These are phyloP conservation scores for Cyclostephanos invisitatus DNA, from an alignment of 108 stramenopile genomes.

Conservation along the genomic window DNA sequence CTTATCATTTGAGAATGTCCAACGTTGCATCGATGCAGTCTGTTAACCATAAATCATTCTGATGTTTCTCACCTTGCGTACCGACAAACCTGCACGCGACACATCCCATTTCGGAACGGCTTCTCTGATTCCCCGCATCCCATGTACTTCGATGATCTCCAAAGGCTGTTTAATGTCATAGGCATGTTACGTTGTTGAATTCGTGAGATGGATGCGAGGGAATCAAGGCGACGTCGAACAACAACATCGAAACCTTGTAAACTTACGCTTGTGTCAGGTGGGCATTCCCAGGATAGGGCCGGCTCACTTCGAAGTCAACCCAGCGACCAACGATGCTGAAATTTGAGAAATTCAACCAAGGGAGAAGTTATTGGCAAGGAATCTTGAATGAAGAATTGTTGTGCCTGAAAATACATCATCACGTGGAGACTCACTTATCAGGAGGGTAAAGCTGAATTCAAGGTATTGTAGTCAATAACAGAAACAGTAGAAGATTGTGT, in stretches of 20 bases:
- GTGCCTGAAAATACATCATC: not conserved
- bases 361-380: not conserved
- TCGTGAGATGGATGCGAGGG: not conserved
- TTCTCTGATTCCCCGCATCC: slow-evolving; percentile 34
- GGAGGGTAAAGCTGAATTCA: slow-evolving; percentile 27
- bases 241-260: not conserved
- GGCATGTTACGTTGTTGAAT: not conserved
- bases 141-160: slow-evolving; percentile 29
- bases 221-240: not conserved
- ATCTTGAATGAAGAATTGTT: not conserved
- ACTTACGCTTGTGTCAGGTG: slow-evolving; percentile 32
- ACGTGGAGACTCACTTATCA: slow-evolving; percentile 2
- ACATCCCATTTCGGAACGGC: slow-evolving; percentile 18
- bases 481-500: not conserved
- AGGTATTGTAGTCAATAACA: not conserved
- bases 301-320: slow-evolving; percentile 29
- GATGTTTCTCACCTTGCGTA: slow-evolving; percentile 17
- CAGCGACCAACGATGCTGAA: slow-evolving; percentile 22
- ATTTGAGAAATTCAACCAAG: not conserved
- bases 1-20: not conserved
- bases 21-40: not conserved
- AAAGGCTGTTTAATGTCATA: not conserved
- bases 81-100: slow-evolving; percentile 36
- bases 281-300: slow-evolving; percentile 24
- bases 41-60: not conserved